Conservation (phyloP, 345 rosid genomes). For the Acer yangbiense region DNA sequence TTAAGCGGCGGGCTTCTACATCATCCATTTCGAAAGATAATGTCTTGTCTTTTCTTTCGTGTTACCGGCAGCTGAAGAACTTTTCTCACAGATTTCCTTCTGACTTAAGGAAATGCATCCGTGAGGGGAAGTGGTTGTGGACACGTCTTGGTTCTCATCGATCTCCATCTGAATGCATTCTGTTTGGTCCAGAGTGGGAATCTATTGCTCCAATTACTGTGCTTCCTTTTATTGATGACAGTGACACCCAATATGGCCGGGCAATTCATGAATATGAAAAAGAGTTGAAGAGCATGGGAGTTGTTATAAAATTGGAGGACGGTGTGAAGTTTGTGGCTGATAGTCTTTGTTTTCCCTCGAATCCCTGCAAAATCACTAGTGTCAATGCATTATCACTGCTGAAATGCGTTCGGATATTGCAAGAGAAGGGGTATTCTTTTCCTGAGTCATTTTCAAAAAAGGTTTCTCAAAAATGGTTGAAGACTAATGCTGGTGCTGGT, state of each 20-base stretch:
- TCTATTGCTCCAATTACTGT: constrained; percentile 48
- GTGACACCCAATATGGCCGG: constrained; percentile 45
- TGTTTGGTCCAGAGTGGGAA: constrained; percentile 57
- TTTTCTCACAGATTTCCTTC: constrained; percentile 23
- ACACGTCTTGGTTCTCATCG: constrained; percentile 57
- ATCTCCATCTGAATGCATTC: constrained; percentile 58
- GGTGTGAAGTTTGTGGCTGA: constrained; percentile 54
- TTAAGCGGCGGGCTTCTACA: constrained; percentile 39
- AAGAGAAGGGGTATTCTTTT: constrained; percentile 26
- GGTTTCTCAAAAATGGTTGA: constrained; percentile 55
- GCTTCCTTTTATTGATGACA: constrained; percentile 66
- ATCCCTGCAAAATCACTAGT: constrained; percentile 29
- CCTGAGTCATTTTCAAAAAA: constrained; percentile 32
- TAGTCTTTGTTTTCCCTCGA: constrained; percentile 39
- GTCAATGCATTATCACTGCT: constrained; percentile 45
- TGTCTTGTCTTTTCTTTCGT: constrained; percentile 43
- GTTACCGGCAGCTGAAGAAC: constrained; percentile 40
- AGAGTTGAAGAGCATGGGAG: constrained; percentile 60
- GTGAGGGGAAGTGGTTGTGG: constrained; percentile 54
- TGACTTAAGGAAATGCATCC: constrained; percentile 37
- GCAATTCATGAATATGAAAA: constrained; percentile 40
- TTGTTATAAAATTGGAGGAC: constrained; percentile 34
- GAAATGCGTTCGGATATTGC: constrained; percentile 41
- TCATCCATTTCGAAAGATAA: constrained; percentile 37
- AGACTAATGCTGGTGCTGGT: constrained; percentile 54